These are phyloP conservation scores for Flaveria brownii DNA, from an alignment of 129 eudicot species.

Conservation along the genomic window DNA sequence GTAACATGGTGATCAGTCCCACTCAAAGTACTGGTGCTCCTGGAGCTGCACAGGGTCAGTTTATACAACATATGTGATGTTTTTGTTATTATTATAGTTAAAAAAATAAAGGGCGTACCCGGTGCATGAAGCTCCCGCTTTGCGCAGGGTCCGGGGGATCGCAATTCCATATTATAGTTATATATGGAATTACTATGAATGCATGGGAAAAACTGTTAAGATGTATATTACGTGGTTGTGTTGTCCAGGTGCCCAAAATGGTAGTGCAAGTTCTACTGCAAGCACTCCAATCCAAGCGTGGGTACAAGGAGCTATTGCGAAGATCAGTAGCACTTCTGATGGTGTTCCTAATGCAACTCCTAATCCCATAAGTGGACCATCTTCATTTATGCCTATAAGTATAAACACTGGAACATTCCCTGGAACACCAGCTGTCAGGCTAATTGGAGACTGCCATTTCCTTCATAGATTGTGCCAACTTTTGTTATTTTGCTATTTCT, in stretches of 20 bases:
- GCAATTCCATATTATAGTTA: background rate
- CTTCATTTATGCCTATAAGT: conserved; percentile 94
- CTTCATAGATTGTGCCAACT: conserved; percentile 95
- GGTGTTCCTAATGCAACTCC: conserved; percentile 73
- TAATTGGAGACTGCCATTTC: conserved; percentile 95
- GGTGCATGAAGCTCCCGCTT: no score
- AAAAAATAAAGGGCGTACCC: no score
- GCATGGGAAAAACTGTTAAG: background rate
- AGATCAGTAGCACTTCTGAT: conserved; percentile 84
- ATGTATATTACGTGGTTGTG: conserved; percentile 7
- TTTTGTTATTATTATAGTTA: background rate
- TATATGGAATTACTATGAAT: background rate
- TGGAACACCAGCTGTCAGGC: conserved; percentile 98
- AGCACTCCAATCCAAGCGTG: conserved; percentile 96
- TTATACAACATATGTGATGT: background rate
- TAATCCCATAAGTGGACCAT: conserved; percentile 76
- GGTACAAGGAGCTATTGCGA: conserved; percentile 99
- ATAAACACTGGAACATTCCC: conserved; percentile 97
- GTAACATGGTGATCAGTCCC: conserved; percentile 93
- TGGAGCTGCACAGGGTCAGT: conserved; percentile 67
- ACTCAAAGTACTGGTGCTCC: conserved; percentile 77
- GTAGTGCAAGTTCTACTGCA: conserved; percentile 76
- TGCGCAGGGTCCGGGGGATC: no score
- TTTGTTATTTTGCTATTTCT: conserved; percentile 83
- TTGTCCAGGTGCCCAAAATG: conserved; percentile 69